Conservation (phyloP, 352 stramenopile genomes). For the Globisporangium cylindrosporum region DNA sequence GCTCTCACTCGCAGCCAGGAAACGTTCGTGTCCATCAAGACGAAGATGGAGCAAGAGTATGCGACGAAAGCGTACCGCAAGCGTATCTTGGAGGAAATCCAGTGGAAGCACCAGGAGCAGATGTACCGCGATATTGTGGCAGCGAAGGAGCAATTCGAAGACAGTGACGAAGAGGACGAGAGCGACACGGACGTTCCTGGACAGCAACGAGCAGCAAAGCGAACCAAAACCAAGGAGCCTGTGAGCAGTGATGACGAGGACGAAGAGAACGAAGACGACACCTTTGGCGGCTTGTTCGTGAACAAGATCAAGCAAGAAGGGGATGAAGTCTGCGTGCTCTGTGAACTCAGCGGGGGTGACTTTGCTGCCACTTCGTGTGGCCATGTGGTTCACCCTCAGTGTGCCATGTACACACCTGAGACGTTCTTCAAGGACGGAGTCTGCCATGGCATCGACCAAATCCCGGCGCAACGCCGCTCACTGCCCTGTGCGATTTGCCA, state of each 20-base stretch:
- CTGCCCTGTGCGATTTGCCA: slow-evolving; percentile 65
- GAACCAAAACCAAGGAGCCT: slow-evolving; percentile 21
- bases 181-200: slow-evolving; percentile 10
- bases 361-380: slow-evolving; percentile 66
- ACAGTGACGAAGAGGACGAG: slow-evolving; percentile 43
- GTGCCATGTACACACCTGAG: slow-evolving; percentile 82
- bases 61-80: slow-evolving; percentile 45
- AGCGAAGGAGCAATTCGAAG: slow-evolving; percentile 44
- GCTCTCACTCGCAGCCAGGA: slow-evolving; percentile 44
- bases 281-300: slow-evolving; percentile 69
- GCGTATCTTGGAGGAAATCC: slow-evolving; percentile 45
- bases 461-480: slow-evolving; percentile 43
- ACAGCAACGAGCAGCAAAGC: slow-evolving; percentile 8
- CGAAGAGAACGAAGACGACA: slow-evolving; percentile 49
- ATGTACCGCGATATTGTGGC: slow-evolving; percentile 63
- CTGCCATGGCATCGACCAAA: slow-evolving; percentile 54
- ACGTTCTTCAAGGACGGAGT: slow-evolving; percentile 76
- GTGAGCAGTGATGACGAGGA: slow-evolving; percentile 32
- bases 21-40: slow-evolving; percentile 33
- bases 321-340: slow-evolving; percentile 67
- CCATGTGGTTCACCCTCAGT: slow-evolving; percentile 69
- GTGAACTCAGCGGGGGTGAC: slow-evolving; percentile 71
- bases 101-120: slow-evolving; percentile 55
- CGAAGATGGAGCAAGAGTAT: slow-evolving; percentile 45
- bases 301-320: slow-evolving; percentile 76